Evolutionary conservation across 805 yeast genomes (phyloP).

Genomic region (Grigorovia humatica): DNA sequence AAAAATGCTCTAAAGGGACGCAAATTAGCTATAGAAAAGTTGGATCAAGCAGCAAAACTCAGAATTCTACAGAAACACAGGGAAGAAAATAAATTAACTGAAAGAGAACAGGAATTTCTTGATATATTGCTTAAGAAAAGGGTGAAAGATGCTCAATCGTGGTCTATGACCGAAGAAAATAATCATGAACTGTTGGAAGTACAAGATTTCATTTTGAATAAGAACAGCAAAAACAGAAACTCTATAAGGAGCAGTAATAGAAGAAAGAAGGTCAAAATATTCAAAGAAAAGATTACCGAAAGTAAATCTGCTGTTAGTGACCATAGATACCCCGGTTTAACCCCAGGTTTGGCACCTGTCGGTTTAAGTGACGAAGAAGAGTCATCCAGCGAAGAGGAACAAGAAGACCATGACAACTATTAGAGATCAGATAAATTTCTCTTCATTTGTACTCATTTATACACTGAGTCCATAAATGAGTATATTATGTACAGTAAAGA

Average conservation of each 20-base stretch:
- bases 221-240: constrained; percentile 32
- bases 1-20: constrained; percentile 21
- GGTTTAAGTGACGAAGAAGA: constrained; percentile 49
- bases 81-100: constrained; percentile 23
- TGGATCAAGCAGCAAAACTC: constrained; percentile 28
- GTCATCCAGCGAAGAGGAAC: constrained; percentile 23
- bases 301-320: constrained; percentile 9
- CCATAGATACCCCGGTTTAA: constrained; percentile 46
- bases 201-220: constrained; percentile 34
- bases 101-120: constrained; percentile 28
- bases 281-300: constrained; percentile 16
- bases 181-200: constrained; percentile 34
- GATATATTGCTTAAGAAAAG: constrained; percentile 31
- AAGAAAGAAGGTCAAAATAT: constrained; percentile 21
- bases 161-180: constrained; percentile 31
- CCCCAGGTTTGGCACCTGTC: constrained; percentile 83
- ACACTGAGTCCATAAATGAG: background rate
- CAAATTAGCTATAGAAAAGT: constrained; percentile 10
- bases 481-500: background rate
- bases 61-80: constrained; percentile 28
- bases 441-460: background rate
- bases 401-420: background rate
- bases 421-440: background rate
- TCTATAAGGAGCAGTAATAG: constrained; percentile 28
- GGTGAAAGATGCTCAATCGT: constrained; percentile 30